These are phyloP conservation scores for Fusarium globosum DNA, from an alignment of 2,329 filamentous ascomycete genomes.

Conservation along the genomic window DNA sequence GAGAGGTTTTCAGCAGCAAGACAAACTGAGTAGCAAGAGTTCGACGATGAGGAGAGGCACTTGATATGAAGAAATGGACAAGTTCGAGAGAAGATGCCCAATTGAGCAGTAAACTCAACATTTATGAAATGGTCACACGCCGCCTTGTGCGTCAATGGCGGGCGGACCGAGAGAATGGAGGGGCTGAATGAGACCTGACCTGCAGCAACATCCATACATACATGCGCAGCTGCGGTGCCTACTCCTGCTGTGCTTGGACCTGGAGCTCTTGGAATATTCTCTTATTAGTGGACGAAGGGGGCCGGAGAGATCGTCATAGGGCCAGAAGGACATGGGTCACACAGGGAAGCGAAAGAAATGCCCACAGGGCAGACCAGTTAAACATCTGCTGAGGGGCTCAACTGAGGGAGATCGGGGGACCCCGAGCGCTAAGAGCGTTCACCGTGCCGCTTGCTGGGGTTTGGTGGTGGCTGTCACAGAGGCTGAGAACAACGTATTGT, in stretches of 20 bases:
- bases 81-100: constrained; percentile 13
- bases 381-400: constrained; percentile 21
- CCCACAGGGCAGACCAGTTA: constrained; percentile 41
- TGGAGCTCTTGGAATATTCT: constrained; percentile 19
- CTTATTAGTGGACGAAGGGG: constrained; percentile 2
- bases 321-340: constrained; percentile 1
- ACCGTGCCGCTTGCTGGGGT: constrained; percentile 38
- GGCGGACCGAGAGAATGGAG: constrained; percentile 30
- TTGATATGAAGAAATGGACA: constrained; percentile 10
- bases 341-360: constrained; percentile 12
- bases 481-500: constrained; percentile 28
- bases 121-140: constrained; percentile 21
- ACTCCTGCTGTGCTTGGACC: neutral
- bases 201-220: constrained; percentile 22
- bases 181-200: constrained; percentile 43
- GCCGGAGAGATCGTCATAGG: constrained; percentile 21
- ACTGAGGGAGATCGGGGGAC: constrained; percentile 30
- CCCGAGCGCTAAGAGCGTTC: constrained; percentile 39
- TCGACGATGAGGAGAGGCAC: neutral
- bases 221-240: neutral
- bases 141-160: constrained; percentile 27
- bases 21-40: neutral
- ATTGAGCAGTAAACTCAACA: constrained; percentile 16
- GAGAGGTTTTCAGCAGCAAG: neutral
- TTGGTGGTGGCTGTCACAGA: constrained; percentile 26